Evolutionary conservation across 1,284 basidiomycete species (phyloP), one percentile per base, ranked within the genome.

Genomic region (Apiotrichum sp.): DNA sequence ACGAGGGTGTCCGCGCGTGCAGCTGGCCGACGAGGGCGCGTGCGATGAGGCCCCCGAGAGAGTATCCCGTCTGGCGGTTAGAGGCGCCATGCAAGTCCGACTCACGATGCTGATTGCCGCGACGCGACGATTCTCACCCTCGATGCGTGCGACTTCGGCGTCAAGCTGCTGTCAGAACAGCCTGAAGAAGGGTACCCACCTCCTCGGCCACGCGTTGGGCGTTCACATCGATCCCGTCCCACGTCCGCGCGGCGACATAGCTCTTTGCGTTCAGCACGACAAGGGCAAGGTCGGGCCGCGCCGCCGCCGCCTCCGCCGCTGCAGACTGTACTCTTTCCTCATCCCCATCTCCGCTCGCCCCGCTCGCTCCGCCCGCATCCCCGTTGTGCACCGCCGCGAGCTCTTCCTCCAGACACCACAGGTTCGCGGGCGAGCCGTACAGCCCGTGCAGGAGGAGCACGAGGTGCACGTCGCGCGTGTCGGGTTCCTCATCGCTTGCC

Each of bases 221-320:
- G 53, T 71, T 73, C 14, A 75, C 65, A 55, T 77, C 75, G 10
- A 76, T 68, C 8, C 75, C 75, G 65, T 77, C 75, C 68, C 73
- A 76, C 0, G 75, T 77, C 51, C 63, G 62, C 10, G 66, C 62
- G 3, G 69, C 70, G 13, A 47, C 56, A 47, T 71, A 73, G 7
- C 59, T 56, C 16, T 54, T 58, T 2, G 64, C 53, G 5, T 66
- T 55, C 33, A 63, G 66, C 3, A 68, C 62, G 11, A 63, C 62
- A 6, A 67, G 53, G 42, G 65, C 62, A 7, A 63, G 44, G 3
- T 41, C 47, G 8, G 7, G 8, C 8, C 36, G 36, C 8, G 8
- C 13, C 7, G 7, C 36, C 8, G 7, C 36, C 7, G 8, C 8
- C 13, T 13, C 36, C 36, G 7, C 36, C 8, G 8, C 36, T 22